Evolutionary conservation across 441 rosid genomes (phyloP).

Genomic region (Populus hybrid): DNA sequence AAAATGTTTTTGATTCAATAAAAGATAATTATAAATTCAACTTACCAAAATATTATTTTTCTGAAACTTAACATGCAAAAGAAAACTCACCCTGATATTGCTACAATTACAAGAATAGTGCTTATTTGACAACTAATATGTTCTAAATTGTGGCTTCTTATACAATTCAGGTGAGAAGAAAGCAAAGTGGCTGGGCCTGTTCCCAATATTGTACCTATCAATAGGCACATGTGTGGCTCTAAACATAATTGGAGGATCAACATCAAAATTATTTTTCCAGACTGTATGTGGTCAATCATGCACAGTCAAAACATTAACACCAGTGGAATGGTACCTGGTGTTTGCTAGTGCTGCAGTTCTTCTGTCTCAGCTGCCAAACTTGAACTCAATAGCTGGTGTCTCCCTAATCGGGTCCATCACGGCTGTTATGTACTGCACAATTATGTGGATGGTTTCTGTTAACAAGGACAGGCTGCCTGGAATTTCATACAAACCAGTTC

Average conservation of each 20-base stretch:
- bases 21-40: no score
- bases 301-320: conserved; percentile 41
- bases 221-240: conserved; percentile 73
- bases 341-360: conserved; percentile 55
- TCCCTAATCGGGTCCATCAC: conserved; percentile 69
- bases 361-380: conserved; percentile 81
- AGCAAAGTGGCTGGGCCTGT: conserved; percentile 51
- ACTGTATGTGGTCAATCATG: conserved; percentile 53
- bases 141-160: not conserved
- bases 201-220: conserved; percentile 73
- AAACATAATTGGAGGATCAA: conserved; percentile 63
- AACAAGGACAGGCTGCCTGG: conserved; percentile 43
- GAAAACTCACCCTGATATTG: not conserved
- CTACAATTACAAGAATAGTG: not conserved
- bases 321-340: conserved; percentile 68
- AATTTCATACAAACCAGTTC: conserved; percentile 47
- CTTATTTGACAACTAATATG: not conserved
- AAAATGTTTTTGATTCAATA: no score
- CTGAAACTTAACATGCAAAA: no score
- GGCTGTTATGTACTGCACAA: conserved; percentile 59
- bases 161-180: conserved; percentile 51
- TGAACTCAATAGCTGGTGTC: conserved; percentile 77
- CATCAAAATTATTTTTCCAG: conserved; percentile 48
- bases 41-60: no score
- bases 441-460: conserved; percentile 71